A percentile compares a stretch with the other conserved stretches of the same genome.
phyloP scores from a whole-genome alignment of 2,329 filamentous ascomycete genomes.

The Phialophora expanda region DNA sequence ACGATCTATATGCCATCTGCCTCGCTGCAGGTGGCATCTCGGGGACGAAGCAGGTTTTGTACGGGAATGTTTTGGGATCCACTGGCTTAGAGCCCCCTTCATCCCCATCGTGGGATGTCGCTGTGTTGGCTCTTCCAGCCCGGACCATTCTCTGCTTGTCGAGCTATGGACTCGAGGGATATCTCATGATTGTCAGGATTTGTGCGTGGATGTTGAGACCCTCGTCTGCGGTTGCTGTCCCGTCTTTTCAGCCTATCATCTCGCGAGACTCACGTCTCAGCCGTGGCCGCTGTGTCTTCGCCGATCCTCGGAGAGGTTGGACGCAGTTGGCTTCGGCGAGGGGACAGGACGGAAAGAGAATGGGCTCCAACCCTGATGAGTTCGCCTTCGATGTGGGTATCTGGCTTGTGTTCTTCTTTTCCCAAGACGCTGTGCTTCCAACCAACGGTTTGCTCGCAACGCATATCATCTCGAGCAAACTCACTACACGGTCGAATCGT shows the following conservation, averaged over 20 bases:
- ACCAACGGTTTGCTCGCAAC: slow-evolving; percentile 21
- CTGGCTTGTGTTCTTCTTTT: slow-evolving; percentile 3
- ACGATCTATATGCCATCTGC: slow-evolving; percentile 35
- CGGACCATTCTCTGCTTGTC: slow-evolving; percentile 27
- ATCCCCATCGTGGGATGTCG: slow-evolving; percentile 21
- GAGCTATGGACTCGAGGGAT: slow-evolving; percentile 37
- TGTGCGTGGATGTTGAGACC: slow-evolving; percentile 37
- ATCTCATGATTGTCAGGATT: slow-evolving; percentile 32
- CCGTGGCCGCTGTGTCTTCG: slow-evolving; percentile 27
- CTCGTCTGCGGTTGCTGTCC: slow-evolving; percentile 26
- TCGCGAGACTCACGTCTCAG: slow-evolving; percentile 22
- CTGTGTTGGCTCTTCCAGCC: slow-evolving; percentile 31
- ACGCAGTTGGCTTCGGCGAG: slow-evolving; percentile 23
- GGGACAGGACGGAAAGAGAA: neutral
- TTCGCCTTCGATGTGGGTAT: slow-evolving; percentile 24
- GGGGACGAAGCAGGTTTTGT: slow-evolving; percentile 40
- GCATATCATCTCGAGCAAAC: slow-evolving; percentile 25
- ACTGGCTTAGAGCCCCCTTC: slow-evolving; percentile 31
- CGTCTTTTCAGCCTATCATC: slow-evolving; percentile 10
- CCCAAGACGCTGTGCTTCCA: slow-evolving; percentile 7
- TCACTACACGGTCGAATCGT: slow-evolving; percentile 16
- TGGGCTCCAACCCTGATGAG: slow-evolving; percentile 24
- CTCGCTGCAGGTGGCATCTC: slow-evolving; percentile 34
- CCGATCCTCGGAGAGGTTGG: slow-evolving; percentile 38
- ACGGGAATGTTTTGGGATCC: slow-evolving; percentile 25